Percentiles rank a stretch among this genome's conserved stretches.
These are phyloP conservation scores for Hypholoma sublateritium DNA, from an alignment of 768 basidiomycete species.

Conservation along the genomic window DNA sequence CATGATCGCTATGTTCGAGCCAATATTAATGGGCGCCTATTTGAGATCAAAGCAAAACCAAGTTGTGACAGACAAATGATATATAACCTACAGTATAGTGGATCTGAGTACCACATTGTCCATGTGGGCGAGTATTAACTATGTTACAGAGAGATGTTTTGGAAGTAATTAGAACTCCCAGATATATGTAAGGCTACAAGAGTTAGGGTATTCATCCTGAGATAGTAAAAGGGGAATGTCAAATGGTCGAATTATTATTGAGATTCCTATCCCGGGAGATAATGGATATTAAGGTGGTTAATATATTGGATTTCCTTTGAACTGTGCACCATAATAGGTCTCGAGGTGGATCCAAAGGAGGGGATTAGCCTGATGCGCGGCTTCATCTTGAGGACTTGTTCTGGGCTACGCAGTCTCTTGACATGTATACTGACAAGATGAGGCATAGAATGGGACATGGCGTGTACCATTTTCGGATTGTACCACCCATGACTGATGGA, in stretches of 20 bases:
- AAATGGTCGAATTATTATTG: not conserved
- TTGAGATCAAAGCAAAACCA: too few relatives aligned
- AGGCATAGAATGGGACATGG: conserved; percentile 33
- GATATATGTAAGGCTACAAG: not conserved
- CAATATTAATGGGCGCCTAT: conserved; percentile 1
- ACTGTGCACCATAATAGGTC: not conserved
- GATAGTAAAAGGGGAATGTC: too few relatives aligned
- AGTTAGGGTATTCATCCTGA: too few relatives aligned
- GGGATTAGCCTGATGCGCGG: conserved; percentile 5
- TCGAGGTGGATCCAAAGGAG: not conserved
- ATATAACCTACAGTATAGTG: too few relatives aligned
- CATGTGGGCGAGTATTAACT: too few relatives aligned
- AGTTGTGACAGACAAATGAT: too few relatives aligned
- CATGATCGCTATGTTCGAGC: not conserved
- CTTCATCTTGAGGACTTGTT: conserved; percentile 32
- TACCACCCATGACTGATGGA: conserved; percentile 49
- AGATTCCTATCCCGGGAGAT: conserved; percentile 7
- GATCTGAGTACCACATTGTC: too few relatives aligned
- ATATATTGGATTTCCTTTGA: conserved; percentile 20
- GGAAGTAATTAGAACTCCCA: not conserved
- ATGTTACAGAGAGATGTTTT: too few relatives aligned
- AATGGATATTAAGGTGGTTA: conserved; percentile 21
- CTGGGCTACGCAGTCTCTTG: conserved; percentile 29
- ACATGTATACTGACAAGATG: conserved; percentile 32
- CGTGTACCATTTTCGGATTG: conserved; percentile 37